Evolutionary conservation across 2,329 filamentous ascomycete species (phyloP), one percentile per base, ranked within the genome.

Genomic region (Zymoseptoria pseudotritici): DNA sequence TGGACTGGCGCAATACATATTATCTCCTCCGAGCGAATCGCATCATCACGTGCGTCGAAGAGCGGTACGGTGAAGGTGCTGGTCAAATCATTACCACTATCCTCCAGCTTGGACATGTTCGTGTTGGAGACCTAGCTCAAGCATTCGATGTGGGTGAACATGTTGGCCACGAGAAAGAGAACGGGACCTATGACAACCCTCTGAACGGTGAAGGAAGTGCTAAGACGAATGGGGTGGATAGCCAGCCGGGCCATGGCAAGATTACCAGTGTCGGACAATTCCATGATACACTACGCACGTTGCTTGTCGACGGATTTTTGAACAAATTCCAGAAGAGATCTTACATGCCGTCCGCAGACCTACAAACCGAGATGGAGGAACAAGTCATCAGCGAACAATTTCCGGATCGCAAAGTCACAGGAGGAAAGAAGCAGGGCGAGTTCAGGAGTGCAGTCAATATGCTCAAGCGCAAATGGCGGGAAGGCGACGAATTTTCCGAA

Each of bases 1-100:
- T 91, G 60, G 91, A 97, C 69, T 80, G 86, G 71, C 80, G 86
- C 66, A 85, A 87, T 62, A 89, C 91, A 64, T 97, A 97, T 76
- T 87, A 87, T 66, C 80, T 97, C 51, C 80, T 92, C 46, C 88
- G 94, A 60, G 84, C 85, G 3, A 91, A 91, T 51, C 94, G 91
- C 75, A 88, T 96, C 49, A 77, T 94, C 26, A 84, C 91, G 64
- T 79, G 90, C 61, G 82, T 94, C 51, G 86, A 91, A 66, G 82
- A 82, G 36, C 84, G 87, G 66, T 87, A 91, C 71, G 93, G 92
- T 19, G 77, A 80, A n/a, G 82, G 86, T 63, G 91, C 91, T 29
- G 84, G 86, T 59, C 84, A 86, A 62, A 80, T 97, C 49, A 82
- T 94, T 61, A 85, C 89, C 67, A 88, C 87, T 29, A 77, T 97